phyloP scores from a whole-genome alignment of 257 asterid species.

The Nicotiana noctiflora region DNA sequence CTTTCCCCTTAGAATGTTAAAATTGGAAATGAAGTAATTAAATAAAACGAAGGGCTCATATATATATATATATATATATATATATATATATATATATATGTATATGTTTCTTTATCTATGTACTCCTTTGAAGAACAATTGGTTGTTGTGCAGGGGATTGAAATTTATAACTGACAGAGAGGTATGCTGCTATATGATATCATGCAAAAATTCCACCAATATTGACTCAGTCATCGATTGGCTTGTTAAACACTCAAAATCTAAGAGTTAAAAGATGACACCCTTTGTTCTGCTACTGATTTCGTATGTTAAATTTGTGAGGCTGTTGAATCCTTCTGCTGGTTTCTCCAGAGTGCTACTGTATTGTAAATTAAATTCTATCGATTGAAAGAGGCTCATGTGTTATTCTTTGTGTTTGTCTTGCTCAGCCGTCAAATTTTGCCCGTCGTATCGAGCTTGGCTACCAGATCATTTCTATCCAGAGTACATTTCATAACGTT shows the following conservation, averaged over 20 bases:
- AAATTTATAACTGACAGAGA: constrained; percentile 74
- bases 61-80: too few relatives aligned
- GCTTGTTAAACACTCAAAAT: constrained; percentile 90
- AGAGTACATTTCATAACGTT: neutral
- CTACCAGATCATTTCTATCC: neutral
- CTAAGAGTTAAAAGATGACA: constrained; percentile 50
- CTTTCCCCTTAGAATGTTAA: neutral
- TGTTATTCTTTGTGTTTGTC: neutral
- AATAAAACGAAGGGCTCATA: neutral
- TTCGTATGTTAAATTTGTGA: constrained; percentile 24
- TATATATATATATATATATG: too few relatives aligned
- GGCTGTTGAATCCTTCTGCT: neutral
- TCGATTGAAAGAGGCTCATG: constrained; percentile 8
- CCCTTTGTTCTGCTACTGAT: constrained; percentile 7
- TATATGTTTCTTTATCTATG: neutral
- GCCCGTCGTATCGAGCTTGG: neutral
- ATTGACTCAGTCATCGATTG: constrained; percentile 91
- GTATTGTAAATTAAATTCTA: constrained; percentile 16
- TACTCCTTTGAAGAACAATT: neutral
- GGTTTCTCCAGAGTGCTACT: constrained; percentile 4
- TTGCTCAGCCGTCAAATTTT: neutral
- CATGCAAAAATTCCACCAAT: constrained; percentile 92
- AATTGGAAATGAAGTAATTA: neutral
- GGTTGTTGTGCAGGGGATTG: constrained; percentile 56
- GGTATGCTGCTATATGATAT: constrained; percentile 95